Evolutionary conservation across 495 filamentous ascomycete genomes (phyloP), one percentile per base, ranked within the genome.

Genomic region (Evernia prunastri): DNA sequence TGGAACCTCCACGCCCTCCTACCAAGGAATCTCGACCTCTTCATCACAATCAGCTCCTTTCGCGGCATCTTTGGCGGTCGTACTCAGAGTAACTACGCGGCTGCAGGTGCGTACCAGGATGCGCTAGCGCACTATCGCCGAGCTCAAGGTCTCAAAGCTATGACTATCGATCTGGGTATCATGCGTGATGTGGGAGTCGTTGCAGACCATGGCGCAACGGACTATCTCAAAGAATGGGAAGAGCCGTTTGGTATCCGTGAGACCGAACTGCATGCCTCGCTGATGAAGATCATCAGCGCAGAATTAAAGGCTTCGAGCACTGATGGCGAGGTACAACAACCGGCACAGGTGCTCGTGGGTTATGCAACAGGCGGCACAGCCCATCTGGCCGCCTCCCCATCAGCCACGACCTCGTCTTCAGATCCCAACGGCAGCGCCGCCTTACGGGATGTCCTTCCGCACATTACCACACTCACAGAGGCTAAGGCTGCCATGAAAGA

Each of bases 41-140:
- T 86, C 71, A 70, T 86, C 27, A 77, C 79, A 56, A 77, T 86
- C 47, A 81, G 78, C 9, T 87, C 84, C 0, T 75, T 79, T 25
- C 75, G 82, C 25, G 79, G 79, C 36, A 73, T 78, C 25, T 76
- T 85, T 29, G 84, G 84, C 9, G 83, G 77, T 1, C 71, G 78
- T 58, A 79, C 79, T 1, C 84, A 87, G 70, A 76, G 80, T 4
- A 83, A 83, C 27, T 87, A 87, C 71, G 78, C 81, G 27, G 81
- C 82, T 20, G 82, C 78, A 42, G 42, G 42, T n/a, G 57, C 67
- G 0, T 69, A 57, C 29, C 64, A 59, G 27, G 66, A 70, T 39
- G 66, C 66, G 2, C 31, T 70, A 18, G 68, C 68, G 3, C 53
- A 59, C n/a, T 39, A 68, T 53, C 65, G 68, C 15, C 49, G 53